These are phyloP conservation scores for Erysimum pusillum DNA, from an alignment of 441 rosid species.

Conservation along the genomic window DNA sequence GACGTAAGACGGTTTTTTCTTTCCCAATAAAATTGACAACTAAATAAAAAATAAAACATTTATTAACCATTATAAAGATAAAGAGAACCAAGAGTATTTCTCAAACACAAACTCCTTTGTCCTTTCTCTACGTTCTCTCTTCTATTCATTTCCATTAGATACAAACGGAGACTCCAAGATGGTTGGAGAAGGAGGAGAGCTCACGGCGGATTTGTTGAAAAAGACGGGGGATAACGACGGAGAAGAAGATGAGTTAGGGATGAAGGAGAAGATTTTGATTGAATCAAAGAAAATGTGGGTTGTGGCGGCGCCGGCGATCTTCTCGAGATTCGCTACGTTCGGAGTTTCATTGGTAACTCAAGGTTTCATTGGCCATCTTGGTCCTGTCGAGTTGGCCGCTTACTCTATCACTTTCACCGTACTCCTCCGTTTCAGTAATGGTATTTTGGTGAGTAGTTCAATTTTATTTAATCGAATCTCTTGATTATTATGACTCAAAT, in stretches of 20 bases:
- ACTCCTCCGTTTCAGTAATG: constrained; percentile 68
- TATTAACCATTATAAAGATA: too few species aligned
- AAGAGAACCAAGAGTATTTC: too few species aligned
- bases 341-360: constrained; percentile 67
- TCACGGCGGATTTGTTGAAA: constrained; percentile 50
- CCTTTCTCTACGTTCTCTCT: neutral
- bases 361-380: constrained; percentile 77
- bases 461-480: too few species aligned
- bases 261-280: constrained; percentile 58
- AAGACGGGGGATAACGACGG: constrained; percentile 2
- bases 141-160: neutral
- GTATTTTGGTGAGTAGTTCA: constrained; percentile 59
- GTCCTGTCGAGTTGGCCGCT: constrained; percentile 74
- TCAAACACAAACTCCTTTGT: neutral
- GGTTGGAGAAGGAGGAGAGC: constrained; percentile 41
- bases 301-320: constrained; percentile 81
- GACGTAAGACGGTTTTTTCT: too few species aligned
- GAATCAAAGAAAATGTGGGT: constrained; percentile 77
- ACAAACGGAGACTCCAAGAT: constrained; percentile 17
- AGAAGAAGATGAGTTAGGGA: constrained; percentile 36
- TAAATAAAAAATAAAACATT: too few species aligned
- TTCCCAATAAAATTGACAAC: too few species aligned
- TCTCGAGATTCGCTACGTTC: constrained; percentile 75
- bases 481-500: too few species aligned
- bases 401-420: constrained; percentile 75